Evolutionary conservation across 73 alveolate genomes (phyloP).

Genomic region (Paramecium sexaurelia): DNA sequence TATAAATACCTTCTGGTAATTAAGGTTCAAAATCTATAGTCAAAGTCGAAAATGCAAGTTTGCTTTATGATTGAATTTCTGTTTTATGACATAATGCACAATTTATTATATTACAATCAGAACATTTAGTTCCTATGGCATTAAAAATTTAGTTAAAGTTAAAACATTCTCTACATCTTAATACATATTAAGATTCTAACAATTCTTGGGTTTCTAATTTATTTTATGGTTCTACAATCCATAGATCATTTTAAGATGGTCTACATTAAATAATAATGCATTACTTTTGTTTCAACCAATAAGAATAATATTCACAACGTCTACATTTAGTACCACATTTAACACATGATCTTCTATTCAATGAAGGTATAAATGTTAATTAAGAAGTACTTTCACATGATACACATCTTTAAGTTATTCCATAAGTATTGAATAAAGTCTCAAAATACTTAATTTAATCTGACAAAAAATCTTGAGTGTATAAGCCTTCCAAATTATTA

Average conservation of each 20-base stretch:
- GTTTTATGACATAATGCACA: background rate
- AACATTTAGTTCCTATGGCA: background rate
- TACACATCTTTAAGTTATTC: slow-evolving; percentile 26
- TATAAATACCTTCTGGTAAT: background rate
- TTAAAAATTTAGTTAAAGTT: background rate
- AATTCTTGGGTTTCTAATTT: background rate
- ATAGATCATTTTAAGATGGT: background rate
- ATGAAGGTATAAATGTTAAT: background rate
- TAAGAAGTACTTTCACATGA: background rate
- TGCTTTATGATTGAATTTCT: background rate
- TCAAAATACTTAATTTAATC: background rate
- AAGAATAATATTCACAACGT: slow-evolving; percentile 17
- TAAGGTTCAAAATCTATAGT: background rate
- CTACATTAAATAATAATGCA: background rate
- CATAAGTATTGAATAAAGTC: background rate
- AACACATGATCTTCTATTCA: background rate
- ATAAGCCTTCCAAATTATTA: background rate
- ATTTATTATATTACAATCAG: background rate
- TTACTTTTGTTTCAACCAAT: background rate
- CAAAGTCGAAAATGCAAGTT: background rate
- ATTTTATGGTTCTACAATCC: background rate
- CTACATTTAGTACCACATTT: background rate
- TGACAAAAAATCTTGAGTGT: background rate
- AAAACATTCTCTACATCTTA: slow-evolving; percentile 30
- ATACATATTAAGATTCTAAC: background rate